phyloP scores from a whole-genome alignment of 306 rosid genomes.

The Luffa aegyptiaca region DNA sequence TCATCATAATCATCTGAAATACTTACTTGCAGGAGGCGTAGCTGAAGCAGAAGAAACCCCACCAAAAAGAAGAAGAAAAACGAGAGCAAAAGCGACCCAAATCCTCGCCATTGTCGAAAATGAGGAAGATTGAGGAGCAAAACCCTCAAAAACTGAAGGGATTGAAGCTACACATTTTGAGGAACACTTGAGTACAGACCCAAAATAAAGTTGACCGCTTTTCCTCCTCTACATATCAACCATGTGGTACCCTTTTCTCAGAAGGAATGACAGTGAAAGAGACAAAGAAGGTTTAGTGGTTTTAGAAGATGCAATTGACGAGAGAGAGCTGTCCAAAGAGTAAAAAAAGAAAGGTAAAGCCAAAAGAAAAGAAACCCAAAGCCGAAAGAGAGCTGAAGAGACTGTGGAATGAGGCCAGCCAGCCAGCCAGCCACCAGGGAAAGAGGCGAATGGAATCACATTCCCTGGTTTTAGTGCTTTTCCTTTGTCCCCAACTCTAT shows the following conservation, averaged over 20 bases:
- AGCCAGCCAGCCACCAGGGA: background rate
- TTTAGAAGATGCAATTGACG: conserved; percentile 22
- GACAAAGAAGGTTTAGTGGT: conserved; percentile 20
- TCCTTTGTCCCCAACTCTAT: background rate
- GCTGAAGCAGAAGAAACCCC: conserved; percentile 67
- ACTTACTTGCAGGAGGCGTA: conserved; percentile 77
- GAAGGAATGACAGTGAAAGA: conserved; percentile 24
- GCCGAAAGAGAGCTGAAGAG: background rate
- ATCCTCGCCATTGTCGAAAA: conserved; percentile 35
- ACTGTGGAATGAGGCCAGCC: background rate
- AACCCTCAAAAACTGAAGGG: conserved; percentile 23
- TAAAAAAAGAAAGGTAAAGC: conserved; percentile 1
- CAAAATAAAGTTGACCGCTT: conserved; percentile 22
- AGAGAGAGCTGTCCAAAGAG: conserved; percentile 7
- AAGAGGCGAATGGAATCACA: background rate
- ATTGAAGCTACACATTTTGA: conserved; percentile 26
- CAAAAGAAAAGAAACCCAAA: conserved; percentile 1
- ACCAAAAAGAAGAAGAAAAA: conserved; percentile 34
- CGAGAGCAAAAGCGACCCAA: conserved; percentile 29
- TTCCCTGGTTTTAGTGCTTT: background rate
- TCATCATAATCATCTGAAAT: background rate
- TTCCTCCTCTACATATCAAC: conserved; percentile 19
- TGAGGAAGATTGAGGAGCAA: conserved; percentile 19
- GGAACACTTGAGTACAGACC: conserved; percentile 25
- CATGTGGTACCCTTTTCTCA: conserved; percentile 20